A percentile compares a stretch with the other conserved stretches of the same genome.
phyloP scores from a whole-genome alignment of 768 basidiomycete species.

The Lactarius evosmus region DNA sequence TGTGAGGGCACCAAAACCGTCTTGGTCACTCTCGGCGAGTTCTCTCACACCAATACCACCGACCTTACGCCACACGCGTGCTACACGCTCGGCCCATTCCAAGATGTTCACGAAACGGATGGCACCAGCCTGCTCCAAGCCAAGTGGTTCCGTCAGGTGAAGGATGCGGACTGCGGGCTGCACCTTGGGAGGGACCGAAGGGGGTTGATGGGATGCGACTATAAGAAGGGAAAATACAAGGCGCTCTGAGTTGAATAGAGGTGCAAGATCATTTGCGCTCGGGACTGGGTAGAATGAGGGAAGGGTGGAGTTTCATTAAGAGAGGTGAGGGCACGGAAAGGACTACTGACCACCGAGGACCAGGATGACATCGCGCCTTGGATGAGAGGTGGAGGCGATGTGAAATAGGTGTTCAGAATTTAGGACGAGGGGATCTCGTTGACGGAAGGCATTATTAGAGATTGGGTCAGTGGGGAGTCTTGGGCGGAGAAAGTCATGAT shows the following conservation, averaged over 20 bases:
- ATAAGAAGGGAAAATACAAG: conserved; percentile 40
- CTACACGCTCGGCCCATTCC: conserved; percentile 42
- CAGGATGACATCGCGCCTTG: conserved; percentile 37
- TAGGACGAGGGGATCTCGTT: conserved; percentile 34
- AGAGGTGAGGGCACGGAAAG: neutral
- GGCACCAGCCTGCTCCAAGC: conserved; percentile 35
- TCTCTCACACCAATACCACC: conserved; percentile 34
- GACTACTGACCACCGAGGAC: conserved; percentile 38
- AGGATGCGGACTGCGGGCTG: conserved; percentile 38
- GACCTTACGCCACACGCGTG: conserved; percentile 37
- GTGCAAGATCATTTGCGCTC: conserved; percentile 32
- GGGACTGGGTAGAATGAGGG: conserved; percentile 14
- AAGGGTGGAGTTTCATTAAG: neutral
- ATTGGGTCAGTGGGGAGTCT: conserved; percentile 39
- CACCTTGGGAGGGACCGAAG: conserved; percentile 31
- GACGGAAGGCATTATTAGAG: conserved; percentile 26
- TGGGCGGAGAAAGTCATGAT: conserved; percentile 35
- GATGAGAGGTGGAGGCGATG: conserved; percentile 25
- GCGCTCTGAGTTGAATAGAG: conserved; percentile 36
- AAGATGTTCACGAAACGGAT: conserved; percentile 38
- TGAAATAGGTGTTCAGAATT: conserved; percentile 30
- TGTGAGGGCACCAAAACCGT: conserved; percentile 29
- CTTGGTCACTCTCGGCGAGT: conserved; percentile 31
- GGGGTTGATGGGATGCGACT: conserved; percentile 38
- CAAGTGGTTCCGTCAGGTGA: conserved; percentile 36